Base-by-base conservation (phyloP, 805 yeast genomes). In the Candida nonsorbophila region DNA sequence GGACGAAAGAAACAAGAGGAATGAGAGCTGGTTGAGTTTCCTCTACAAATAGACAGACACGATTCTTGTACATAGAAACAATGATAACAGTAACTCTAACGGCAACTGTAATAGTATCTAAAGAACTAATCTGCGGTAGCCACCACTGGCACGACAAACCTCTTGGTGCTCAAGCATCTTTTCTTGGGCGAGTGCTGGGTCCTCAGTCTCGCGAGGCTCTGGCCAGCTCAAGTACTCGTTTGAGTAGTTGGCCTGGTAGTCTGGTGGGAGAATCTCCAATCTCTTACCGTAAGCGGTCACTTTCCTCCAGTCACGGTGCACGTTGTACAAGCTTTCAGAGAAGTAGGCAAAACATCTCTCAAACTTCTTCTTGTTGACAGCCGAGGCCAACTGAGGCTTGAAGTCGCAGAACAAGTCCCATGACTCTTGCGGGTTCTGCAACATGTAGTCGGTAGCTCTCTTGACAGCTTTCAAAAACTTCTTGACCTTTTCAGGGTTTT, bases 1-100 rank as follows among this genome's bases (percentile, higher is more conserved):
- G 37, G 77, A 67, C 16, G 80, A 78, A 43, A 75, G 88, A 51
- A 82, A 79, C 30, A 68, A 68, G 44, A 73, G 79, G 47, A 74
- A 77, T 44, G 59, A 69, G 20, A 70, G 76, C 12, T 72, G 80
- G 70, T 70, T 80, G 30, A 68, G 78, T 6, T 74, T 72, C 53
- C 58, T 74, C 32, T 74, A 72, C 42, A 71, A 71, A 54, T 71
- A 45, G 42, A 16, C 7, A 6, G 21, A 7, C 20, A 16, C 16
- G 10, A 20, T 3, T 7, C 22, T 20, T 20, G 5, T 20, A 20
- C 4, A 3, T n/a, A n/a, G n/a, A n/a, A n/a, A n/a, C n/a, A n/a
- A n/a, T n/a, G n/a, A n/a, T n/a, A n/a, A n/a, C n/a, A n/a, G n/a
- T n/a, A 8, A 19, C 10, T n/a, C n/a, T n/a, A n/a, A 19, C 10